Evolutionary conservation across 1,284 basidiomycete species (phyloP), one percentile per base, ranked within the genome.

Genomic region (Polyporus tsugae): DNA sequence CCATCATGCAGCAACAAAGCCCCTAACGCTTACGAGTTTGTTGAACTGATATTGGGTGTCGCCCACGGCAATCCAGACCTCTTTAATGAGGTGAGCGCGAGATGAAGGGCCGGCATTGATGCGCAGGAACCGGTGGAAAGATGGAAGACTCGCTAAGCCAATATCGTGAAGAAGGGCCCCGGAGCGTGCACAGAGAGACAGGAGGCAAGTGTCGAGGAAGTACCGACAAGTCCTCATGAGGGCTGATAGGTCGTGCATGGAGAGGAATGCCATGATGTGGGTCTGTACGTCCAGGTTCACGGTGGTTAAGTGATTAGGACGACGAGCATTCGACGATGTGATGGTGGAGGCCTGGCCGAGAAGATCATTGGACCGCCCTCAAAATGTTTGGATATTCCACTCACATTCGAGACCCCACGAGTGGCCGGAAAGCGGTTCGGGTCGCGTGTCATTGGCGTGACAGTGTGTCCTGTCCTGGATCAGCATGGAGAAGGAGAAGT

Each of bases 251-350:
- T 63, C 49, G 13, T 38, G 29, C 4, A 22, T 25, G 2, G 36
- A 25, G 36, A 55, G 36, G 46, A 63, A 39, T 0, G 17, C n/a
- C 13, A 63, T 63, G 49, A 63, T 55, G 17, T 39, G n/a, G 38
- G 9, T 36, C 42, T 63, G 62, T 9, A 63, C 62, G 49, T 63
- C 62, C 19, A 41, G 9, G 36, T 63, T 63, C 25, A 42, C 36
- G 22, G 49, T 53, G 10, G 46, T 63, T 29, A 63, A 55, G 52
- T 4, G 29, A 29, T 29, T 13, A 10, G 9, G 39, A 13, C 13
- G 39, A 39, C 39, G 7, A 7, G 39, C 39, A 13, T 13, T 13
- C 13, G 39, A 13, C 39, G 39, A 10, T 10, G 39, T 39, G 13
- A 7, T 39, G 7, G 29, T 29, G 29, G 29, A 29, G 39, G 39